Evolutionary conservation across 116 monocot genomes (phyloP), one percentile per base, ranked within the genome.

Genomic region (Posidonia oceanica): DNA sequence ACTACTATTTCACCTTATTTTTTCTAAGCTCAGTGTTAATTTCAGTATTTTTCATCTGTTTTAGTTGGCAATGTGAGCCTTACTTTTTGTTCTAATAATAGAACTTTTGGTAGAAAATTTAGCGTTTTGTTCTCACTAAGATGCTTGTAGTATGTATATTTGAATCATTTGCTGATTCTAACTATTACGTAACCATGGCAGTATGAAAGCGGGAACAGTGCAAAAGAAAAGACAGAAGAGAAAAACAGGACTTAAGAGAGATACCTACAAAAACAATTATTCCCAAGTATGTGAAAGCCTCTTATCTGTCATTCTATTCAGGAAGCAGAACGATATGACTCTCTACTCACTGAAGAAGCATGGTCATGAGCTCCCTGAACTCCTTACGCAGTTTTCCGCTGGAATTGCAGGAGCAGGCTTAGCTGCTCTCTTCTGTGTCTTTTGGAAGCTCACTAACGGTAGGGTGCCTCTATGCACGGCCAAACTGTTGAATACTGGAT

Each of bases 381-480:
- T 91, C 41, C 77, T 95, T 29, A 82, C 64, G 54, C 82, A 84
- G 38, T 67, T 85, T 5, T 84, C 88, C 52, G 82, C 89, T 12
- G 86, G 84, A 3, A 84, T 91, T 62, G 88, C 85, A 20, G 95
- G 91, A 71, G 79, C 83, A 17, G 91, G 88, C 64, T 75, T 95
- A 18, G 91, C 91, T 36, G 79, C 91, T 67, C 68, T 95, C 39
- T 76, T 88, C 69, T 83, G 82, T 6, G 78, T 91, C 20, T 57
- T 76, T n/a, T 86, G 69, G 80, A 86, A 86, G 64, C 15, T 79
- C 18, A 70, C 78, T 1, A 66, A 39, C 44, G 63, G 74, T 13
- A 77, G 54, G 52, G 70, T 59, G n/a, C 70, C 82, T 54, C 64
- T 84, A 17, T 74, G 66, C 40, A 14, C 83, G 14, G 39, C 83